Base-by-base conservation (phyloP, 805 yeast species). In the Nakazawaea populi region DNA sequence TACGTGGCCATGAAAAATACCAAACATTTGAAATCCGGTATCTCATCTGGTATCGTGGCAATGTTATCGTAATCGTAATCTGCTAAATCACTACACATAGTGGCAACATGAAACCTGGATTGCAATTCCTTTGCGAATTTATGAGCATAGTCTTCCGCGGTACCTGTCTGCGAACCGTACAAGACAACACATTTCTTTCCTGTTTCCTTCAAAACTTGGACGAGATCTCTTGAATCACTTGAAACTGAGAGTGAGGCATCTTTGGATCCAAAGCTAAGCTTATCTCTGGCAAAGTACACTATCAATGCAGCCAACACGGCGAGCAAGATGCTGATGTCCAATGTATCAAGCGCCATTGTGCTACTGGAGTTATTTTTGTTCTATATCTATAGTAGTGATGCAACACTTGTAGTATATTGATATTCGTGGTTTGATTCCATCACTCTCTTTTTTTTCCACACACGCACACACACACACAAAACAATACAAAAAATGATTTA, bases 101-200 rank as follows among this genome's bases (percentile, higher is more conserved):
- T 82, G 56, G 83, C 81, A 58, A 94, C 75, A 43, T 91, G 89
- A 64, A 86, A 91, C 65, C 85, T 79, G 30, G 95, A 74, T 58
- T 83, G 81, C 60, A 92, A 81, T 65, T 94, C 99, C 64, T 91
- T 90, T 45, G 96, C 82, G 58, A 90, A 83, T 64, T 92, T 88
- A 59, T 85, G 80, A 18, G 97, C 96, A 61, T 90, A 92, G 63
- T 94, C 99, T 70, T 94, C 99, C 42, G 98, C 96, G 14, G 99
- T 94, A 56, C 99, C 99, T 5, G 99, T 94, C 70, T 94, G 99
- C 11, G 98, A 91, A 14, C 96, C 98, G 65, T 78, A 94, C 54
- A 94, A 77, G 3, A 94, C 85, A 42, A 90, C 72, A 37, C 87
- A 85, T 56, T 86, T 85, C 69, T 92, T 91, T 54, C 79, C 76